These are phyloP conservation scores for Tulasnella sp. DNA, from an alignment of 768 basidiomycete genomes.

Conservation along the genomic window DNA sequence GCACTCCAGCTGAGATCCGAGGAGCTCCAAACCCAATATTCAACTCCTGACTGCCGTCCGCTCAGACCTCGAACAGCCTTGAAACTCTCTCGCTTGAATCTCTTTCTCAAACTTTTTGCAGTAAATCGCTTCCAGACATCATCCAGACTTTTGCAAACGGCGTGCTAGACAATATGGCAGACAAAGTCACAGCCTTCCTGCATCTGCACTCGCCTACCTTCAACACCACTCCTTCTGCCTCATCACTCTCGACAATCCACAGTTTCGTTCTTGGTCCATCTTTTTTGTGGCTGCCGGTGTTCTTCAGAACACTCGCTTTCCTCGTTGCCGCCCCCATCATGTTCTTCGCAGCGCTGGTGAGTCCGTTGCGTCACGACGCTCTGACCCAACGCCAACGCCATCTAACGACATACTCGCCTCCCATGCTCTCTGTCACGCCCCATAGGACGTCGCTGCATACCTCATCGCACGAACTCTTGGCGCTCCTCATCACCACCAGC, in stretches of 20 bases:
- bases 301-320: constrained; percentile 7
- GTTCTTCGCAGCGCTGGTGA: constrained; percentile 8
- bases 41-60: not conserved
- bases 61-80: not conserved
- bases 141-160: too few relatives aligned
- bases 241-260: not conserved
- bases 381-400: not conserved
- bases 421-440: not conserved
- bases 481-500: not conserved
- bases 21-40: not conserved
- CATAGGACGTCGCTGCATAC: constrained; percentile 9
- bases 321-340: constrained; percentile 7
- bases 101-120: not conserved
- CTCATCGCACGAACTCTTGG: constrained; percentile 13
- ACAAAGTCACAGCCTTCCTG: not conserved
- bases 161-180: not conserved
- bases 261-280: constrained; percentile 1
- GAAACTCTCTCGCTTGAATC: not conserved
- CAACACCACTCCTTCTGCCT: not conserved
- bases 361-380: not conserved
- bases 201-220: not conserved
- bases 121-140: not conserved
- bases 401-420: not conserved
- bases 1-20: not conserved
- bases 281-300: constrained; percentile 2